Evolutionary conservation across 2,329 filamentous ascomycete species (phyloP).

Genomic region (Colletotrichum nymphaeae): DNA sequence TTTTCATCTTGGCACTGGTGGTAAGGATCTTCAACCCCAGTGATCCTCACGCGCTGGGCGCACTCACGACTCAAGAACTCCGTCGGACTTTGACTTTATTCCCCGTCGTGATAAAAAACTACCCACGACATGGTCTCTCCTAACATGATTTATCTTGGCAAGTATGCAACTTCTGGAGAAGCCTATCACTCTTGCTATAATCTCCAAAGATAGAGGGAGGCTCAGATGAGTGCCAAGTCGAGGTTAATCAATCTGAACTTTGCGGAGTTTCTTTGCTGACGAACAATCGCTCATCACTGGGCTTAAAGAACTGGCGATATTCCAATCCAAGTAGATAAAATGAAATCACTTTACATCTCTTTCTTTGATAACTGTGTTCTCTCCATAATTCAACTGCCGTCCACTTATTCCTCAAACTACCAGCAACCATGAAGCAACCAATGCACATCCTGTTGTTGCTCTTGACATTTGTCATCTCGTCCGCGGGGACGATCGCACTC

Average conservation of each 20-base stretch:
- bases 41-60: background rate
- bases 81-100: background rate
- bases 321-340: too few species aligned
- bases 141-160: background rate
- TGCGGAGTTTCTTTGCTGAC: too few species aligned
- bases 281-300: too few species aligned
- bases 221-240: background rate
- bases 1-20: too few species aligned
- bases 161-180: background rate
- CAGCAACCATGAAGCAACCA: background rate
- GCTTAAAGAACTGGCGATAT: background rate
- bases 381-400: too few species aligned
- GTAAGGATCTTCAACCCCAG: too few species aligned
- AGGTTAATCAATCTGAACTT: background rate
- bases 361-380: background rate
- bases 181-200: background rate
- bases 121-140: background rate
- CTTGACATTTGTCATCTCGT: background rate
- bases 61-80: background rate
- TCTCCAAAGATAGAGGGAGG: background rate
- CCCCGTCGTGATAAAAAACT: background rate
- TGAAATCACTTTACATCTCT: background rate
- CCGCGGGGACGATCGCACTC: constrained; percentile 2
- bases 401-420: too few species aligned
- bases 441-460: background rate